Evolutionary conservation across 306 rosid genomes (phyloP), one percentile per base, ranked within the genome.

Genomic region (Carpinus fangiana): DNA sequence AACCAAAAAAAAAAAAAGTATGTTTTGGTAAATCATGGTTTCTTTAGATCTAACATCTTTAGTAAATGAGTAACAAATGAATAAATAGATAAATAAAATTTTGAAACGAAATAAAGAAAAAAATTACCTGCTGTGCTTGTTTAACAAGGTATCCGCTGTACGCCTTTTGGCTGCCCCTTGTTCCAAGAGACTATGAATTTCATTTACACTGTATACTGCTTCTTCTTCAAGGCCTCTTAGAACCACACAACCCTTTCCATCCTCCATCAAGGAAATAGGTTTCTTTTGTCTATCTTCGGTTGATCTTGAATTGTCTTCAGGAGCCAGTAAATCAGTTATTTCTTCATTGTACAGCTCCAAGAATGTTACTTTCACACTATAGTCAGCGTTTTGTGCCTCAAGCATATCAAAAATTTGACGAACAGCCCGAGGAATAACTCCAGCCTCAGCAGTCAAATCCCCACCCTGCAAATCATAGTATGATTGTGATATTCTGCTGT

Each of bases 381-480:
- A 95, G 79, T 95, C 99, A 57, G 97, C 96, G 55, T 82, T 90
- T 54, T 93, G 99, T 50, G 88, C 85, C 81, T 95, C 99, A 70
- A 95, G 88, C 56, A 90, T 90, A 70, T 95, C 97, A 66, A 95
- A 95, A 74, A 95, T 93, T 70, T 95, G 98, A 78, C 93, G 95
- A 72, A 95, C 97, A 50, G 98, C 97, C 75, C 99, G 79, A 55
- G 99, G 99, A 84, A 95, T 95, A 60, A 95, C 99, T 86, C 99
- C 98, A 60, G 98, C 92, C 82, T 91, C 98, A 38, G 91, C 87
- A 67, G 96, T 90, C 76, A 95, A 88, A 81, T 91, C 97, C 76
- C 97, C 97, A 76, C 88, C 84, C 99, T 95, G 70, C 31, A 62
- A 11, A 21, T 53, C 55, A 76, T 21, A 2, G 26, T n/a, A 75